These are phyloP conservation scores for Pinus taeda DNA, from an alignment of 75 land plant genomes.

Conservation along the genomic window DNA sequence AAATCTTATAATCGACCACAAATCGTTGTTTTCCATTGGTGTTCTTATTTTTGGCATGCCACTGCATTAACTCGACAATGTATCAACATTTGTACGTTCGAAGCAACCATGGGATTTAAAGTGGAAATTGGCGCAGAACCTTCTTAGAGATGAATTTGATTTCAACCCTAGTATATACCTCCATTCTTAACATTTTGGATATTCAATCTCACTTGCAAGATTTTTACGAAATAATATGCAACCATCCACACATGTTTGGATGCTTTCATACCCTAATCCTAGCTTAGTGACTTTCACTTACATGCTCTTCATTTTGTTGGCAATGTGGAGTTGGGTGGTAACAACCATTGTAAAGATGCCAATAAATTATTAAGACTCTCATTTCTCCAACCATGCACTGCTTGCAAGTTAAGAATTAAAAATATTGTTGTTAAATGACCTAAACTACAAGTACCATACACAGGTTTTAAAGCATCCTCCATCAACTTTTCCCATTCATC, in stretches of 20 bases:
- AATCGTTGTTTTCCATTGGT: not conserved
- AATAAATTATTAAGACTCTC: not conserved
- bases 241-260: no score
- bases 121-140: not conserved
- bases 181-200: no score
- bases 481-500: no score
- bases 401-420: not conserved
- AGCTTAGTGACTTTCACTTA: no score
- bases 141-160: not conserved
- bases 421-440: no score
- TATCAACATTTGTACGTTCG: no score
- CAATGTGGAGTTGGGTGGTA: not conserved
- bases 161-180: not conserved
- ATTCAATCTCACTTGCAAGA: not conserved
- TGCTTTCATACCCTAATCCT: no score
- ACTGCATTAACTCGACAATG: no score
- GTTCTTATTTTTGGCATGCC: not conserved
- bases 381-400: not conserved
- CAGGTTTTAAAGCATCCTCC: no score
- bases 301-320: not conserved
- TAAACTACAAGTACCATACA: no score
- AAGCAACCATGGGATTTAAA: not conserved
- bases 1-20: not conserved
- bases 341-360: not conserved
- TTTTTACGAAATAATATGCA: no score